Percentiles rank a stretch among this genome's conserved stretches.
phyloP scores from a whole-genome alignment of 768 basidiomycete species.

The Collybia mongolica region DNA sequence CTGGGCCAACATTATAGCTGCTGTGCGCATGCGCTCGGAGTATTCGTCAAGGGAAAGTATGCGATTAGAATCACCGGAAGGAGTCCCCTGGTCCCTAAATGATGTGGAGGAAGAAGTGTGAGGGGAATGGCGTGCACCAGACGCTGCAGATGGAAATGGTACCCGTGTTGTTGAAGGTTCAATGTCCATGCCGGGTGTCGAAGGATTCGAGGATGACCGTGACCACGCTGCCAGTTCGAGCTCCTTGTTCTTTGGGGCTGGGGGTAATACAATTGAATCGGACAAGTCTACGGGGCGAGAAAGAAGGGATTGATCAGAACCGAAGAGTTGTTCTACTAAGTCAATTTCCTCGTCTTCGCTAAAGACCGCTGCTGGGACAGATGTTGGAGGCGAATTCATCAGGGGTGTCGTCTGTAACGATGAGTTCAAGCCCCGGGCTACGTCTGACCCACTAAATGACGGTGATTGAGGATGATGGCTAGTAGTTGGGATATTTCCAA shows the following conservation, averaged over 20 bases:
- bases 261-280: constrained; percentile 81
- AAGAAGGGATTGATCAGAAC: constrained; percentile 69
- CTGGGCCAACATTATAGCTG: constrained; percentile 97
- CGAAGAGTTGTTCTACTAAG: constrained; percentile 94
- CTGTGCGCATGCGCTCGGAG: constrained; percentile 97
- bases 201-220: constrained; percentile 46
- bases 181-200: constrained; percentile 26
- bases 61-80: constrained; percentile 19
- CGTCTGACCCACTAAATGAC: constrained; percentile 24
- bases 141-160: constrained; percentile 3
- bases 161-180: constrained; percentile 13
- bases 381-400: constrained; percentile 17
- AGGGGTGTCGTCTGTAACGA: constrained; percentile 17
- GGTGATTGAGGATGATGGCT: constrained; percentile 20
- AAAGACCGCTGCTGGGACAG: constrained; percentile 19
- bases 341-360: constrained; percentile 88
- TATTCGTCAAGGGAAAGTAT: constrained; percentile 91
- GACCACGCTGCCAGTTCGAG: constrained; percentile 88
- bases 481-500: constrained; percentile 25
- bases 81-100: constrained; percentile 11
- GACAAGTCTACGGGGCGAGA: constrained; percentile 74
- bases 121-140: constrained; percentile 4
- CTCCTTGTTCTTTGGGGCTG: constrained; percentile 84
- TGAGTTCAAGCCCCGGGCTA: constrained; percentile 22
- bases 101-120: constrained; percentile 11